phyloP scores from a whole-genome alignment of 2,329 filamentous ascomycete genomes.

The Stachybotrys chartarum region DNA sequence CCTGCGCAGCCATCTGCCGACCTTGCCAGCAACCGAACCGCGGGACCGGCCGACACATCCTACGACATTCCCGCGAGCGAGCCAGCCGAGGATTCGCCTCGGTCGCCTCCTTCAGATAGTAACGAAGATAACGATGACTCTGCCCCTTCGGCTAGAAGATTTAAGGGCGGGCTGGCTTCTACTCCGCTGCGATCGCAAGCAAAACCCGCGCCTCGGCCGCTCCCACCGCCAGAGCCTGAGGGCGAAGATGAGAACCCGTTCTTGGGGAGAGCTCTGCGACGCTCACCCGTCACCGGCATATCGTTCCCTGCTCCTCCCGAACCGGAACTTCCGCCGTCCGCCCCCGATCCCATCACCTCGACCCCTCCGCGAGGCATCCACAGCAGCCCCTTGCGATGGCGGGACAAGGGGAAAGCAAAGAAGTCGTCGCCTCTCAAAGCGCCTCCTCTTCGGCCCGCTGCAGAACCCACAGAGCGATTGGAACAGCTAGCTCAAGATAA shows the following conservation, averaged over 20 bases:
- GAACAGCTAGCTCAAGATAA: constrained; percentile 1
- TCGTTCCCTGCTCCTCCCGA: constrained; percentile 29
- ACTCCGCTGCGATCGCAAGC: constrained; percentile 31
- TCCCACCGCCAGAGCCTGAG: constrained; percentile 34
- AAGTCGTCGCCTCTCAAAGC: constrained; percentile 46
- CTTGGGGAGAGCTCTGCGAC: constrained; percentile 16
- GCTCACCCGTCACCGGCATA: constrained; percentile 22
- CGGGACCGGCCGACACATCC: constrained; percentile 9
- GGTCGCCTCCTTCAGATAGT: constrained; percentile 6
- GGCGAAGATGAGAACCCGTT: constrained; percentile 23
- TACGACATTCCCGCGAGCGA: constrained; percentile 16
- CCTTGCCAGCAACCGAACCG: constrained; percentile 15
- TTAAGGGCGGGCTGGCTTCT: constrained; percentile 23
- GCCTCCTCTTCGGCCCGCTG: constrained; percentile 22
- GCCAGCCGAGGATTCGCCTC: constrained; percentile 1
- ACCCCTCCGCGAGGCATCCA: constrained; percentile 54
- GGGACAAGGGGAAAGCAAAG: constrained; percentile 21
- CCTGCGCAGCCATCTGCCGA: constrained; percentile 5
- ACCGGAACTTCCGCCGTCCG: constrained; percentile 56
- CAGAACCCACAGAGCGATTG: neutral
- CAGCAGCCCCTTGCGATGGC: constrained; percentile 46
- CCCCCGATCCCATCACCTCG: constrained; percentile 44
- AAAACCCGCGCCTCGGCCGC: constrained; percentile 36
- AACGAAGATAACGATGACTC: constrained; percentile 8
- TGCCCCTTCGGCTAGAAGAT: constrained; percentile 8